These are phyloP conservation scores for Alternaria novae-zelandiae DNA, from an alignment of 2,329 filamentous ascomycete species.

Conservation along the genomic window DNA sequence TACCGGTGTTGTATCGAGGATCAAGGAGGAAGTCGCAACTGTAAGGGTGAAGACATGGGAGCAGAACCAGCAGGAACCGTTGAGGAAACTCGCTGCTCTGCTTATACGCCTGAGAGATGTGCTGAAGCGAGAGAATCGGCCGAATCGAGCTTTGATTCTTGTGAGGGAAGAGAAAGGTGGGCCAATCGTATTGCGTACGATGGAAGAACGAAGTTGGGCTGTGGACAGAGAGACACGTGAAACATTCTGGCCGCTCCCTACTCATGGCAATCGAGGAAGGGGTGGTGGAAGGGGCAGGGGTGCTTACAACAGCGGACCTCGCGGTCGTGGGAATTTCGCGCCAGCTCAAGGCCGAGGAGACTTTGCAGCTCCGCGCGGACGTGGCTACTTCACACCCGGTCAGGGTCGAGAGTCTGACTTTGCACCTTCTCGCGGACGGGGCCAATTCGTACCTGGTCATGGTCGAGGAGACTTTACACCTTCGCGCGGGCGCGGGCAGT, in stretches of 20 bases:
- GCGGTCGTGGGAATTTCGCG: neutral
- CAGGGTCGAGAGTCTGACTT: neutral
- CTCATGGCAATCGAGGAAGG: neutral
- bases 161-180: slow-evolving; percentile 25
- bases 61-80: slow-evolving; percentile 23
- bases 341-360: neutral
- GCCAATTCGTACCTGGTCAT: neutral
- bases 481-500: neutral
- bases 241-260: slow-evolving; percentile 19
- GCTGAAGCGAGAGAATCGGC: slow-evolving; percentile 20
- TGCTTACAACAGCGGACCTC: neutral
- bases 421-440: neutral
- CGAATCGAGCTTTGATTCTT: slow-evolving; percentile 19
- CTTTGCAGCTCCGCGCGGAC: neutral
- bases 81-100: slow-evolving; percentile 31
- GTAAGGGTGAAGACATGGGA: slow-evolving; percentile 31
- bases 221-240: slow-evolving; percentile 20
- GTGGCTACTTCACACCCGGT: neutral
- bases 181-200: slow-evolving; percentile 21
- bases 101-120: slow-evolving; percentile 17
- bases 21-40: slow-evolving; percentile 25
- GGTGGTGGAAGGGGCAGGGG: slow-evolving; percentile 1
- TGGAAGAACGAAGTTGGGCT: slow-evolving; percentile 17
- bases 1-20: slow-evolving; percentile 15
- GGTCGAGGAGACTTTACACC: neutral